A percentile compares a stretch with the other conserved stretches of the same genome.
Conservation (phyloP, 2,329 filamentous ascomycete species). For the Juglanconis oblonga region DNA sequence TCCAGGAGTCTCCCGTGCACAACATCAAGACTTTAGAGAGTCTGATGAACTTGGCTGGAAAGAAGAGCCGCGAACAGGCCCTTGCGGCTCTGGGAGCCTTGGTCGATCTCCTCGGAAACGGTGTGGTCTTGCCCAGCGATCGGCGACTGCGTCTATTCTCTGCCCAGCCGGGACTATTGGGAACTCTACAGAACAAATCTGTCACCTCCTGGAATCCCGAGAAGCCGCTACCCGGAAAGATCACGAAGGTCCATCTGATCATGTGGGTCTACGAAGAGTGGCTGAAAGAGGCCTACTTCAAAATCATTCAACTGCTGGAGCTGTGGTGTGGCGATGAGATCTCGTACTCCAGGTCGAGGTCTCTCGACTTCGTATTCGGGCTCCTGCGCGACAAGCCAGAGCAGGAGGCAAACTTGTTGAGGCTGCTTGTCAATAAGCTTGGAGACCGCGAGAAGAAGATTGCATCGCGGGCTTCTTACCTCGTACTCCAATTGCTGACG, state of each 20-base stretch:
- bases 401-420: conserved; percentile 90
- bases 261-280: conserved; percentile 93
- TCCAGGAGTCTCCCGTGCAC: conserved; percentile 95
- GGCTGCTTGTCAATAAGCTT: conserved; percentile 91
- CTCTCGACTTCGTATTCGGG: conserved; percentile 88
- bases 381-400: conserved; percentile 94
- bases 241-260: conserved; percentile 76
- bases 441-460: conserved; percentile 96
- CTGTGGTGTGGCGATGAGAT: conserved; percentile 94
- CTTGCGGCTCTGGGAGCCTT: conserved; percentile 89
- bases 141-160: conserved; percentile 78
- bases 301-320: conserved; percentile 86
- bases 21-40: conserved; percentile 87
- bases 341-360: conserved; percentile 83
- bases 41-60: conserved; percentile 77
- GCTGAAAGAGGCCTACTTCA: conserved; percentile 91
- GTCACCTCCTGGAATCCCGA: conserved; percentile 61
- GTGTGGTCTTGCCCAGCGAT: conserved; percentile 77
- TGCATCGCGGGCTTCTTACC: conserved; percentile 85
- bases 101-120: conserved; percentile 90
- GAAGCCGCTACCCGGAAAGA: conserved; percentile 68
- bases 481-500: conserved; percentile 86
- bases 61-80: conserved; percentile 89
- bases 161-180: conserved; percentile 73
- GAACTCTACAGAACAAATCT: conserved; percentile 62